phyloP scores from a whole-genome alignment of 2,329 filamentous ascomycete species.

The Nannizziopsis barbatae region DNA sequence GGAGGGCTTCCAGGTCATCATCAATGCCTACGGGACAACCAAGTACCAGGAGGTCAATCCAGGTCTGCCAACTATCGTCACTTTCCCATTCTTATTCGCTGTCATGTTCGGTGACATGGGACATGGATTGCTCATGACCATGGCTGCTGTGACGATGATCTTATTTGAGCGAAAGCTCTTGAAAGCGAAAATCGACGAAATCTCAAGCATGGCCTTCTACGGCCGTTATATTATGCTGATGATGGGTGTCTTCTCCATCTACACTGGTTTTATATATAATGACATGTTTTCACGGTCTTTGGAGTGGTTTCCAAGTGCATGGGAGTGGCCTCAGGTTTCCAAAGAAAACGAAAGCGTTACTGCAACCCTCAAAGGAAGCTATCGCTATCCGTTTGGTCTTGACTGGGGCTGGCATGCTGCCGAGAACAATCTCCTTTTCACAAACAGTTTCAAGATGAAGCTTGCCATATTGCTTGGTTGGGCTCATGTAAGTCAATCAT shows the following conservation, averaged over 20 bases:
- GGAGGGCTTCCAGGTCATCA: conserved; percentile 95
- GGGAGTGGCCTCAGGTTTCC: conserved; percentile 69
- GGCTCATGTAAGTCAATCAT: conserved; percentile 50
- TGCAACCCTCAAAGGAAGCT: conserved; percentile 57
- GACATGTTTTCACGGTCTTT: conserved; percentile 92
- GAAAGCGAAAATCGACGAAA: conserved; percentile 84
- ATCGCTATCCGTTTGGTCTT: conserved; percentile 89
- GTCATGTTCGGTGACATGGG: conserved; percentile 99
- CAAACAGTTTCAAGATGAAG: conserved; percentile 99
- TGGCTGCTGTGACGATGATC: conserved; percentile 81
- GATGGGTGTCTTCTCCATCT: conserved; percentile 96
- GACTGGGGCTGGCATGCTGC: conserved; percentile 96
- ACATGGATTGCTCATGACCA: conserved; percentile 79
- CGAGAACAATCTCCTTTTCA: conserved; percentile 89
- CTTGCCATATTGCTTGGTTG: conserved; percentile 95
- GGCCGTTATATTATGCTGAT: conserved; percentile 96
- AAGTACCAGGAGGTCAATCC: conserved; percentile 98
- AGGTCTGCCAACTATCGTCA: conserved; percentile 86
- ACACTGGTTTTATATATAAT: conserved; percentile 95
- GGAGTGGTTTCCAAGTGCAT: conserved; percentile 78
- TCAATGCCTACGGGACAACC: conserved; percentile 94
- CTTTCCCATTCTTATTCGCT: conserved; percentile 98
- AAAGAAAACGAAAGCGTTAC: conserved; percentile 52
- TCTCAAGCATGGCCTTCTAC: conserved; percentile 98
- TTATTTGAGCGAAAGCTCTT: conserved; percentile 80